These are phyloP conservation scores for Naganishia friedmannii DNA, from an alignment of 768 basidiomycete species.

Conservation along the genomic window DNA sequence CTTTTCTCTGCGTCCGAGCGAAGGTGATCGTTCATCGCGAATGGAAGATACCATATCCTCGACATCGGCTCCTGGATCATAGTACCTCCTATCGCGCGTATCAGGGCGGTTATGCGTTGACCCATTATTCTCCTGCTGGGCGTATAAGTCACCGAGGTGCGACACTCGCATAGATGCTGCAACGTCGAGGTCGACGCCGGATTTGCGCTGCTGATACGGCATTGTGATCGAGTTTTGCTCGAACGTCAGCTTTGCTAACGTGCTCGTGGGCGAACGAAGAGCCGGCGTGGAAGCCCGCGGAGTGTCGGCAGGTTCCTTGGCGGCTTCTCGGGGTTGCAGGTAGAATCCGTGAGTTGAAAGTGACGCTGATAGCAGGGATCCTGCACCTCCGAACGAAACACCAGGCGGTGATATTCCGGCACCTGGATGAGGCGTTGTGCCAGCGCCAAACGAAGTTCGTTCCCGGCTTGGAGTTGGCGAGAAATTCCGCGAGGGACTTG, in stretches of 20 bases:
- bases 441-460: background rate
- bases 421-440: background rate
- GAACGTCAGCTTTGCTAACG: background rate
- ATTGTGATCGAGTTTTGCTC: constrained; percentile 25
- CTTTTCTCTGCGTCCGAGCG: constrained; percentile 16
- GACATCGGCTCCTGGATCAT: constrained; percentile 16
- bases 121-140: background rate
- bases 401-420: constrained; percentile 10
- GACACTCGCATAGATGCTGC: constrained; percentile 29
- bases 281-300: background rate
- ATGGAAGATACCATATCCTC: background rate
- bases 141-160: constrained; percentile 22
- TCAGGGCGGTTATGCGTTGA: constrained; percentile 5
- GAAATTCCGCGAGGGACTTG: constrained; percentile 22
- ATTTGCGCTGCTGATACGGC: constrained; percentile 19
- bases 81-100: constrained; percentile 18
- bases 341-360: constrained; percentile 21
- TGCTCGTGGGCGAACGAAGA: background rate
- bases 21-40: constrained; percentile 4
- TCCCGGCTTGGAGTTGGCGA: background rate
- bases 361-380: constrained; percentile 16
- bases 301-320: background rate
- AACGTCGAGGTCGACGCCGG: constrained; percentile 32
- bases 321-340: background rate
- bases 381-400: constrained; percentile 7